Evolutionary conservation across 2,329 filamentous ascomycete species (phyloP).

Genomic region (Furcasterigmium sp.): DNA sequence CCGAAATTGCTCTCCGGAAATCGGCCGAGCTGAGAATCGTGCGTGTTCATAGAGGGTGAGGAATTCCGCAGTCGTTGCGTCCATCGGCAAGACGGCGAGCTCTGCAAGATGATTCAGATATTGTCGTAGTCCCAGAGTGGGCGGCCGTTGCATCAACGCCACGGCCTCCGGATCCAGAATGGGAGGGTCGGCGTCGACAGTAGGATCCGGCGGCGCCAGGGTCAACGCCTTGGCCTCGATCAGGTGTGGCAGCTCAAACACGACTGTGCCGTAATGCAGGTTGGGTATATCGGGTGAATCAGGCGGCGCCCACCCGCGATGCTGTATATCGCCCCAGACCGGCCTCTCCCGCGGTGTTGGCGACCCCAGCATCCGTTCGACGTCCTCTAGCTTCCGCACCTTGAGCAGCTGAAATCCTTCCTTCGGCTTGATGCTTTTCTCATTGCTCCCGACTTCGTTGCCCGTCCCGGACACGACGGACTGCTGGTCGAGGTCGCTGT

Average conservation of each 20-base stretch:
- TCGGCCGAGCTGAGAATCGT: conserved; percentile 68
- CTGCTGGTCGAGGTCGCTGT: conserved; percentile 8
- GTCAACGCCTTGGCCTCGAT: conserved; percentile 93
- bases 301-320: conserved; percentile 85
- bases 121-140: conserved; percentile 68
- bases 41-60: conserved; percentile 75
- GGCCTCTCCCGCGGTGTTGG: conserved; percentile 45
- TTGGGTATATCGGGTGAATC: conserved; percentile 68
- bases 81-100: conserved; percentile 54
- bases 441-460: conserved; percentile 12
- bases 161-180: conserved; percentile 63
- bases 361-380: conserved; percentile 32
- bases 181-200: conserved; percentile 29
- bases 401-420: conserved; percentile 16
- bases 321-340: conserved; percentile 78
- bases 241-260: conserved; percentile 79
- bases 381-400: conserved; percentile 29
- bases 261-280: conserved; percentile 76
- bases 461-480: background rate
- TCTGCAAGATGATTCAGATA: conserved; percentile 69
- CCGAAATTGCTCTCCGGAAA: conserved; percentile 68
- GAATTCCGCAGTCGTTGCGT: conserved; percentile 53
- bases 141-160: conserved; percentile 64
- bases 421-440: conserved; percentile 11
- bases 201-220: conserved; percentile 57